Percentiles rank a stretch among this genome's conserved stretches.
phyloP scores from a whole-genome alignment of 108 stramenopile species.

The Skeletonema costatum region DNA sequence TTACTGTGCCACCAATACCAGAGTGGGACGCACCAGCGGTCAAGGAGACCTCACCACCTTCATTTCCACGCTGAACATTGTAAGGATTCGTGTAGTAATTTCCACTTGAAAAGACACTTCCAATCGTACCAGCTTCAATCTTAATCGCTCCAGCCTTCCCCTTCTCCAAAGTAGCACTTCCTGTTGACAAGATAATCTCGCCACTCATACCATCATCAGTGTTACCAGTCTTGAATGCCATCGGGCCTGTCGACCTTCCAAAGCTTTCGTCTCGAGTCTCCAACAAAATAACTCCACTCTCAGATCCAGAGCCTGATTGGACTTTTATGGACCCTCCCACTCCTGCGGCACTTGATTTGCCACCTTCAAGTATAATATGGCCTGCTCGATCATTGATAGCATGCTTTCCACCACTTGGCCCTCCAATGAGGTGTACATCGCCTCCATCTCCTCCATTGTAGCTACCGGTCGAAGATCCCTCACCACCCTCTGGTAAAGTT shows the following conservation, averaged over 20 bases:
- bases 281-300: slow-evolving; percentile 5
- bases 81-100: background rate
- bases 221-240: slow-evolving; percentile 16
- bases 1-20: slow-evolving; percentile 32
- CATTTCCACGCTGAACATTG: background rate
- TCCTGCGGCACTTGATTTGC: background rate
- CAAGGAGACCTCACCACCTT: slow-evolving; percentile 19
- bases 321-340: slow-evolving; percentile 8
- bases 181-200: slow-evolving; percentile 6
- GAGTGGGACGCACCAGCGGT: slow-evolving; percentile 25
- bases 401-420: background rate
- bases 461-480: slow-evolving; percentile 1
- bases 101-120: background rate
- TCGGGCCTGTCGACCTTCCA: slow-evolving; percentile 7
- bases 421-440: slow-evolving; percentile 18
- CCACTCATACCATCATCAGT: slow-evolving; percentile 3
- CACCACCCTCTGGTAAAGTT: slow-evolving; percentile 7
- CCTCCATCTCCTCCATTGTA: slow-evolving; percentile 27
- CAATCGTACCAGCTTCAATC: slow-evolving; percentile 14
- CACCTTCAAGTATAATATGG: slow-evolving; percentile 12
- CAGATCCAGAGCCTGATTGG: slow-evolving; percentile 1
- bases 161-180: slow-evolving; percentile 12
- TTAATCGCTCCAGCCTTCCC: slow-evolving; percentile 12
- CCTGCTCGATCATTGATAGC: slow-evolving; percentile 16
- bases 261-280: background rate